phyloP scores from a whole-genome alignment of 2,329 filamentous ascomycete genomes.

The Penicillium sp. region DNA sequence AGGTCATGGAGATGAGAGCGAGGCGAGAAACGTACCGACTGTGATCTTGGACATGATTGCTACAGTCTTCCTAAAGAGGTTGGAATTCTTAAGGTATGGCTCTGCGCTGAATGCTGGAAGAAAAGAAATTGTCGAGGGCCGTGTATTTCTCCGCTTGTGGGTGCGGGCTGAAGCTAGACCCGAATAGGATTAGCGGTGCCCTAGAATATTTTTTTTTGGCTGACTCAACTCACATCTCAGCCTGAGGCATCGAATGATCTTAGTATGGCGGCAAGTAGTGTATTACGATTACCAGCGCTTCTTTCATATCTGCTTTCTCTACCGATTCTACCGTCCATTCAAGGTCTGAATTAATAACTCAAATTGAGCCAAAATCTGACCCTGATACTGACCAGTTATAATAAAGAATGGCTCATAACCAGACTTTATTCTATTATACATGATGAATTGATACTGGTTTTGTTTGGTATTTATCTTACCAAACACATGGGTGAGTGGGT shows the following conservation, averaged over 20 bases:
- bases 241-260: background rate
- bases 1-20: background rate
- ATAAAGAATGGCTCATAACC: no score
- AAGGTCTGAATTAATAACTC: no score
- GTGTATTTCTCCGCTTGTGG: constrained; percentile 44
- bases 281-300: no score
- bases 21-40: constrained; percentile 50
- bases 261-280: background rate
- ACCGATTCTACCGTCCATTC: no score
- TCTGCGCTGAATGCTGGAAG: constrained; percentile 48
- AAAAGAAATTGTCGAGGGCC: constrained; percentile 27
- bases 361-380: no score
- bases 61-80: constrained; percentile 85
- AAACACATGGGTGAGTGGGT: no score
- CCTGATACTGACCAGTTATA: no score
- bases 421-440: no score
- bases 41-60: constrained; percentile 60
- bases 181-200: constrained; percentile 30
- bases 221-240: constrained; percentile 14
- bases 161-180: constrained; percentile 31
- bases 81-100: constrained; percentile 72
- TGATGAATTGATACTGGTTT: no score
- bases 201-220: constrained; percentile 14
- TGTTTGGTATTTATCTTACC: no score
- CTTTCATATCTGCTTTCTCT: no score